Base-by-base conservation (phyloP, 2,329 filamentous ascomycete species). In the Colletotrichum sp. region DNA sequence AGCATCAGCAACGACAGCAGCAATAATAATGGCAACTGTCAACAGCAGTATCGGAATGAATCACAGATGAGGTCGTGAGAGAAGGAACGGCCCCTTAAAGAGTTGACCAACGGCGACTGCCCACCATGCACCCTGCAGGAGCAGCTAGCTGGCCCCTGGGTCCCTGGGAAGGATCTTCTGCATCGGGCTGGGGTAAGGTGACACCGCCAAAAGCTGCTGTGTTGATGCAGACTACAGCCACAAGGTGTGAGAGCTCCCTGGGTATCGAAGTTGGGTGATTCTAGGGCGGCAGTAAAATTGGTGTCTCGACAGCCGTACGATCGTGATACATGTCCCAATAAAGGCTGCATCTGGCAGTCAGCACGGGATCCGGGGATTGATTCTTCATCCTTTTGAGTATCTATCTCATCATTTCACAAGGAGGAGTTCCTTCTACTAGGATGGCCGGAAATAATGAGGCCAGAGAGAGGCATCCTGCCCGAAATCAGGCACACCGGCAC, bases 221-320 rank as follows among this genome's bases (percentile, higher is more conserved):
- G 30, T 26, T 63, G 68, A 7, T 49, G 44, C 44, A 49, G 72
- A 32, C 28, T 15, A 57, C 55, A 72, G 55, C 69, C 69, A 72
- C 55, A 6, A 15, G 18, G 26, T 72, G 57, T 21, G 32, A 26
- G 32, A 55, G 15, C 59, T 68, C 64, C 32, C 57, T 65, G 32
- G 52, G 26, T 63, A 30, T 64, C 64, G 24, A 39, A 49, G 32
- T n/a, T 59, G 18, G 44, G 49, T 60, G 59, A 74, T 32, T 52
- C 70, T 13, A 69, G 74, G 74, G 74, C 74, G 70, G 18, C 49
- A n/a, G 16, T 21, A 44, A 76, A 55, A 76, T 76, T 73, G 65
- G 16, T 76, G 74, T 76, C 74, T 76, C 64, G 66, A 57, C 21
- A 59, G n/a, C 59, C 62, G 74, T 57, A 65, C 34, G 49, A 44